Percentiles rank a stretch among this genome's conserved stretches.
These are phyloP conservation scores for Tilletia horrida DNA, from an alignment of 1,284 basidiomycete species.

Conservation along the genomic window DNA sequence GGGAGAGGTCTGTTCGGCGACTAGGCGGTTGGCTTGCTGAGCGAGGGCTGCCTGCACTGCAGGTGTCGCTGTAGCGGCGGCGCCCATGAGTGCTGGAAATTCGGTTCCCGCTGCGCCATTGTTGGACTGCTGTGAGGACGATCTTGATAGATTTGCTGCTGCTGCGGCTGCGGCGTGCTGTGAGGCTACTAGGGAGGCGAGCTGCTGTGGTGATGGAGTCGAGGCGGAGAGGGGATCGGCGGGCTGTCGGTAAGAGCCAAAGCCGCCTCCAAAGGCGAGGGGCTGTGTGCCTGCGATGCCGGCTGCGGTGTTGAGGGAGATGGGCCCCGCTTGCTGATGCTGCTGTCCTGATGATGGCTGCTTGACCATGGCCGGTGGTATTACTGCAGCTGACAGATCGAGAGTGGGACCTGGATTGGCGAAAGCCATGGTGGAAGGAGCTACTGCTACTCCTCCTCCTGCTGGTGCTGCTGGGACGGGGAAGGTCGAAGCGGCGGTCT, in stretches of 20 bases:
- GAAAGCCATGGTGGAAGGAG: neutral
- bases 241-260: neutral
- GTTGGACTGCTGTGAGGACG: neutral
- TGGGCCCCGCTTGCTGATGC: neutral
- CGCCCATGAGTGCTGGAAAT: too few relatives aligned
- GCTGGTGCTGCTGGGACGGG: neutral
- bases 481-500: neutral
- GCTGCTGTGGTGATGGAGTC: constrained; percentile 6
- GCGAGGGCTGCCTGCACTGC: neutral
- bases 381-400: neutral
- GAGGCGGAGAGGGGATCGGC: neutral
- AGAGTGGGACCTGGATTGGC: neutral
- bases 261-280: neutral
- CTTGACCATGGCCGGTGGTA: neutral
- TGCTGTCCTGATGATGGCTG: neutral
- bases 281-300: neutral
- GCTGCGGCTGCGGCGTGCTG: constrained; percentile 6
- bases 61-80: too few relatives aligned
- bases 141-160: neutral
- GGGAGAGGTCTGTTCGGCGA: neutral
- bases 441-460: neutral
- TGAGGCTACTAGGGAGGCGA: neutral
- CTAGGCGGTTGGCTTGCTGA: neutral
- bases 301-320: neutral
- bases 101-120: too few relatives aligned